Base-by-base conservation (phyloP, 108 stramenopile species). In the Schizochytrium sp. region DNA sequence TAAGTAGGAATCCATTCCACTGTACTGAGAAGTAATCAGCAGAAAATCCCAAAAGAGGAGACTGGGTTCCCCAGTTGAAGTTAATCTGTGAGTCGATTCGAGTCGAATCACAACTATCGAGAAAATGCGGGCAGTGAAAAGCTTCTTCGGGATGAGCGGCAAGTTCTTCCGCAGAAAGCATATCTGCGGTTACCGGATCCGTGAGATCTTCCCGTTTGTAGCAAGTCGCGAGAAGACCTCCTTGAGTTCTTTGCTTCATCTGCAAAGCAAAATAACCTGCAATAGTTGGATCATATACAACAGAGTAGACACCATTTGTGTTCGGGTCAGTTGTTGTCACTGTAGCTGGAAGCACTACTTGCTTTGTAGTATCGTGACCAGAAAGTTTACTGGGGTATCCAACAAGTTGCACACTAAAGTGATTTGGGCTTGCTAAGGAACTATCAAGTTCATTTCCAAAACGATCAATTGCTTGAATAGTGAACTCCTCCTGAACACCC, bases 201-300 rank as follows among this genome's bases (percentile, higher is more conserved):
- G 94, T 93, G 76, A 95, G 95, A 90, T 96, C 96, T 46, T 72
- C 64, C 60, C 91, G 89, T 49, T 87, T 57, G 87, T 88, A 96
- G 87, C 93, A 96, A 4, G 96, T 96, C 4, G 93, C 94, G 4
- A 96, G 88, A 4, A 96, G 91, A 2, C 96, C 96, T 41, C 96
- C 96, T 17, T 88, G 69, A 59, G 91, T 90, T 5, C 91, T 92
- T 55, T 95, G 88, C 90, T 61, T 46, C 28, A 95, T 89, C 46
- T 89, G 88, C 50, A 94, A 60, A 12, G 83, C 40, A 90, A 96
- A 94, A 3, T 61, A 57, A 2, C 96, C 96, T n/a, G 96, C 95
- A 55, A 95, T 19, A 2, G 50, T 64, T 19, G 96, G 96, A 7
- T 90, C 89, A 87, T 95, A 96, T 8, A 87, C 44, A 8, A 93